Conservation (phyloP, 208 protist genomes). For the Leishmania lainsoni region DNA sequence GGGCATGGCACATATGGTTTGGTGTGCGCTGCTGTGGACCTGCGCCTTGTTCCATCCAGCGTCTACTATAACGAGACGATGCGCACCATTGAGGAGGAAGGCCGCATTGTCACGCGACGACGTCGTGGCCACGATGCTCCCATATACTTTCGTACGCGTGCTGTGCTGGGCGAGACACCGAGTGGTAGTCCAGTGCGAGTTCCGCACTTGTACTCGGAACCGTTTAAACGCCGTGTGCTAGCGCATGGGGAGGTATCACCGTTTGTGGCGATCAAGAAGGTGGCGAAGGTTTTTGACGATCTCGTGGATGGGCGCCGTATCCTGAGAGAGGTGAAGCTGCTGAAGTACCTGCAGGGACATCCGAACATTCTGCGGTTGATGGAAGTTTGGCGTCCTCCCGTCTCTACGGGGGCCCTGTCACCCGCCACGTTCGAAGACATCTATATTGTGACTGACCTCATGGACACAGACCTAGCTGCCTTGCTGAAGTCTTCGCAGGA, state of each 20-base stretch:
- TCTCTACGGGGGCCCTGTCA: slow-evolving; percentile 45
- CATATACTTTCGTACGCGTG: slow-evolving; percentile 26
- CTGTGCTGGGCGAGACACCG: slow-evolving; percentile 2
- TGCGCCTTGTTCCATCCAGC: slow-evolving; percentile 46
- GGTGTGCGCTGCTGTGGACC: slow-evolving; percentile 70
- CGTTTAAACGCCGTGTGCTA: slow-evolving; percentile 31
- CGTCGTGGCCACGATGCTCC: slow-evolving; percentile 14
- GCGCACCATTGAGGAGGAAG: slow-evolving; percentile 40
- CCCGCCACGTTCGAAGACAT: slow-evolving; percentile 86
- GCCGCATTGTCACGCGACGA: slow-evolving; percentile 24
- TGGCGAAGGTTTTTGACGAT: slow-evolving; percentile 91
- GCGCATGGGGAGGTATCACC: slow-evolving; percentile 26
- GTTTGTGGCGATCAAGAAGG: slow-evolving; percentile 97
- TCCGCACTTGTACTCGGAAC: slow-evolving; percentile 36
- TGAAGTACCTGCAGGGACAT: slow-evolving; percentile 89
- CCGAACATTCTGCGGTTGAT: slow-evolving; percentile 89
- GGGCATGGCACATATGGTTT: slow-evolving; percentile 78
- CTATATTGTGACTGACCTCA: slow-evolving; percentile 66
- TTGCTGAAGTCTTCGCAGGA: slow-evolving; percentile 90
- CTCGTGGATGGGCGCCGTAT: slow-evolving; percentile 94
- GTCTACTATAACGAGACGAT: slow-evolving; percentile 37
- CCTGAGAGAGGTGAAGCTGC: slow-evolving; percentile 92
- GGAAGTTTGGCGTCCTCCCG: slow-evolving; percentile 90
- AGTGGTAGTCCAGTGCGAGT: slow-evolving; percentile 25
- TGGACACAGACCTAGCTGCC: slow-evolving; percentile 96